These are phyloP conservation scores for Cicer yamashitae DNA, from an alignment of 306 rosid species.

Conservation along the genomic window DNA sequence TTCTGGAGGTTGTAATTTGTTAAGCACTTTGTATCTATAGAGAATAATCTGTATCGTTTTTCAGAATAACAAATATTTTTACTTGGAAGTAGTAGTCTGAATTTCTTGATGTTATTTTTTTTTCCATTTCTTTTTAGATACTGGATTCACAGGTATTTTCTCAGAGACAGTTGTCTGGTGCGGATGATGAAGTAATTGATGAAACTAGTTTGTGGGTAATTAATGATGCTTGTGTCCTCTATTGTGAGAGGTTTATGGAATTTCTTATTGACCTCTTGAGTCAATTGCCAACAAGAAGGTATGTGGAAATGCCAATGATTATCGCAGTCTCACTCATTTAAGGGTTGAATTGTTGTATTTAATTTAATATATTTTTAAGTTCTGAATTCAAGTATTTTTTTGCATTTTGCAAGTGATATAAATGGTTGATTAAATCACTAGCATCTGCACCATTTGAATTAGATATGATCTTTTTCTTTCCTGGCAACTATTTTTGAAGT, in stretches of 20 bases:
- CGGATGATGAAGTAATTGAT: constrained; percentile 52
- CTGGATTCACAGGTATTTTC: constrained; percentile 72
- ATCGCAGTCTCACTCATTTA: constrained; percentile 22
- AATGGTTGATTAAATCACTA: constrained; percentile 18
- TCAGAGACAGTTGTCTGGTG: constrained; percentile 51
- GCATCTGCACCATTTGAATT: constrained; percentile 13
- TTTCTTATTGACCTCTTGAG: constrained; percentile 97
- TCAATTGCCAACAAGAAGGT: constrained; percentile 98
- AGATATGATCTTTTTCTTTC: constrained; percentile 17
- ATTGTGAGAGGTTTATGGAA: constrained; percentile 98
- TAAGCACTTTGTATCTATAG: constrained; percentile 29
- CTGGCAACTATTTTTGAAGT: constrained; percentile 12
- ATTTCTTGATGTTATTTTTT: constrained; percentile 6
- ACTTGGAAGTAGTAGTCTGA: constrained; percentile 4
- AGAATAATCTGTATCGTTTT: constrained; percentile 15
- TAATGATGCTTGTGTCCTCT: constrained; percentile 88
- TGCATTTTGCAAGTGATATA: constrained; percentile 22
- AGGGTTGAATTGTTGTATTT: constrained; percentile 15
- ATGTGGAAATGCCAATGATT: constrained; percentile 35
- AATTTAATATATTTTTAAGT: constrained; percentile 5
- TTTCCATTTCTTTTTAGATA: constrained; percentile 58
- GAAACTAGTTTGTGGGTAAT: constrained; percentile 49
- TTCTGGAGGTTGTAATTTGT: constrained; percentile 71
- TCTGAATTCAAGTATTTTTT: constrained; percentile 25
- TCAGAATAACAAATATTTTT: constrained; percentile 13